Base-by-base conservation (phyloP, 192 early-diverging fungal genomes). In the Coemansia sp. region DNA sequence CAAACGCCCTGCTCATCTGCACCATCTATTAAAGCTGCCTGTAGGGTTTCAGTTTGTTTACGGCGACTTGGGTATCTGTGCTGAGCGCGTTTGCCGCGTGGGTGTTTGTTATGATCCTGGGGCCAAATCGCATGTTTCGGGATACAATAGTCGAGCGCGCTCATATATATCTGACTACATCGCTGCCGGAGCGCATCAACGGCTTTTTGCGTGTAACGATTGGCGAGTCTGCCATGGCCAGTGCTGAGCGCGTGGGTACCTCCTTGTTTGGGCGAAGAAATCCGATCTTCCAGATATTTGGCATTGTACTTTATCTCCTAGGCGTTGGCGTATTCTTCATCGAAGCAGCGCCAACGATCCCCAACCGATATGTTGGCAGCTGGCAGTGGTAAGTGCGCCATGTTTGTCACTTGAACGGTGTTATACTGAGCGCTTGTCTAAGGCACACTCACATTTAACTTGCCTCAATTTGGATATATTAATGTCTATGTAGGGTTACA, bases 111-210 rank as follows among this genome's bases (percentile, higher is more conserved):
- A 63, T 81, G 67, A 62, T 76, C 7, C 78, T 81, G 10, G 78
- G 78, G 4, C 78, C 70, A 59, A 81, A 73, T 62, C 74, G 78
- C 70, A 76, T 76, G 74, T 81, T 81, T 60, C 74, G 71, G 6
- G 74, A 57, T 38, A 76, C 79, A 4, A 44, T 65, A 9, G 74
- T 82, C 16, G 79, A 73, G 68, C 70, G 63, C 16, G 74, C 74
- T 19, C 47, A 75, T 50, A 42, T 40, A 21, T 44, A 33, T 10
- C 47, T 75, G 46, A 67, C 70, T 21, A 62, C 70, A 47, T 62
- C 50, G 39, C 40, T 73, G 16, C 74, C 79, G 13, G 65, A 38
- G 42, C 21, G 14, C 10, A 38, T 71, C 23, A 64, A 63, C 46
- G 70, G 65, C 21, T 21, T 64, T 33, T 50, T 55, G 62, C 75